phyloP scores from a whole-genome alignment of 2,329 filamentous ascomycete species.

The Aspergillus floridensis region DNA sequence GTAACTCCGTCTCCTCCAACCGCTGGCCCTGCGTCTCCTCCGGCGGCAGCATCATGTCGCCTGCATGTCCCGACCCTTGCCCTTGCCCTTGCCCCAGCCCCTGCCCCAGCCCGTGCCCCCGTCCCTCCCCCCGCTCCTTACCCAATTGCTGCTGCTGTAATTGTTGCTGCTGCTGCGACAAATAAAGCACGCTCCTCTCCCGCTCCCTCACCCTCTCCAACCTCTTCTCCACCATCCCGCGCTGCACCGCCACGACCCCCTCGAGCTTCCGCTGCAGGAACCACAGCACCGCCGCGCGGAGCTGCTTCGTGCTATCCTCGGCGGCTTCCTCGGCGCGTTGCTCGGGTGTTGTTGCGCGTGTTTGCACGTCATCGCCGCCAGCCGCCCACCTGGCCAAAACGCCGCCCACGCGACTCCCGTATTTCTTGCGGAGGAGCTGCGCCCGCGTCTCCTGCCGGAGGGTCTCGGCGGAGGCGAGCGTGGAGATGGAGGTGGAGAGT shows the following conservation, averaged over 20 bases:
- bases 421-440: constrained; percentile 70
- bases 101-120: background rate
- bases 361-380: constrained; percentile 44
- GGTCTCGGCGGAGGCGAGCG: constrained; percentile 77
- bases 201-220: constrained; percentile 83
- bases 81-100: background rate
- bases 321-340: constrained; percentile 70
- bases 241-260: constrained; percentile 72
- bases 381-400: constrained; percentile 57
- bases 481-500: constrained; percentile 75
- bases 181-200: constrained; percentile 76
- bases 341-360: constrained; percentile 59
- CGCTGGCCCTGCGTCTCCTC: constrained; percentile 27
- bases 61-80: background rate
- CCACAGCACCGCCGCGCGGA: constrained; percentile 81
- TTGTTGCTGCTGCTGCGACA: background rate
- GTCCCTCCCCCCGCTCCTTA: constrained; percentile 11
- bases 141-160: background rate
- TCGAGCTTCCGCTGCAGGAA: constrained; percentile 74
- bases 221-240: constrained; percentile 88
- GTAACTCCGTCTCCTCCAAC: constrained; percentile 33
- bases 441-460: constrained; percentile 74
- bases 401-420: constrained; percentile 43
- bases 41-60: constrained; percentile 18
- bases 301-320: constrained; percentile 63